Evolutionary conservation across 169 alveolate species (phyloP).

Genomic region (Ophryocystis elektroscirrha): DNA sequence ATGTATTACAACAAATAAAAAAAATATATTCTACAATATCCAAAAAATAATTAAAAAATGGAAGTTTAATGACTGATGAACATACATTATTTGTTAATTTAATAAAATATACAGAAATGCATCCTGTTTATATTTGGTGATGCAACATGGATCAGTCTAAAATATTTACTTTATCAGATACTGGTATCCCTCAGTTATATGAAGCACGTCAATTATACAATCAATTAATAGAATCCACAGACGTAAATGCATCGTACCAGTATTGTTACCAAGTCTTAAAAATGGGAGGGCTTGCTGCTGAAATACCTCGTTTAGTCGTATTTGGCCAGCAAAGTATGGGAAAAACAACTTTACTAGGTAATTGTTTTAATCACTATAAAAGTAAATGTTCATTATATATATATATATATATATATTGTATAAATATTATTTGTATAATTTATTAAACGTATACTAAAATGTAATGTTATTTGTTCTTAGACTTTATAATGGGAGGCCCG

Average conservation of each 20-base stretch:
- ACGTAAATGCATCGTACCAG: slow-evolving; percentile 41
- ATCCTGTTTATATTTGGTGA: too few species aligned
- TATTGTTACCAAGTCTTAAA: slow-evolving; percentile 49
- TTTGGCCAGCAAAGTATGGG: slow-evolving; percentile 71
- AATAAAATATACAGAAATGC: too few species aligned
- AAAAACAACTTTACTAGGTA: slow-evolving; percentile 45
- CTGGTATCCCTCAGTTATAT: too few species aligned
- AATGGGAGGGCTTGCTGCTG: slow-evolving; percentile 52
- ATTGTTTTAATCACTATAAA: not conserved
- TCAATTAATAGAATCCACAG: slow-evolving; percentile 24
- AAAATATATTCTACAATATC: too few species aligned
- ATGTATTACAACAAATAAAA: too few species aligned
- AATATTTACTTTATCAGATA: too few species aligned
- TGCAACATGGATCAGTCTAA: too few species aligned
- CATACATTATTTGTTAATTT: too few species aligned
- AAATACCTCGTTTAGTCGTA: slow-evolving; percentile 59
- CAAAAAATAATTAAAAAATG: too few species aligned
- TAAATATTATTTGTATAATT: not conserved
- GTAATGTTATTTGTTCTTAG: slow-evolving; percentile 13
- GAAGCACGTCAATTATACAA: too few species aligned
- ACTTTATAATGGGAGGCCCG: slow-evolving; percentile 65
- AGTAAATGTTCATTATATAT: not conserved
- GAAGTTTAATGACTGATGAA: too few species aligned
- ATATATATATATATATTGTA: not conserved
- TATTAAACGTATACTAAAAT: not conserved